Conservation (phyloP, 306 rosid species). For the Begonia masoniana region DNA sequence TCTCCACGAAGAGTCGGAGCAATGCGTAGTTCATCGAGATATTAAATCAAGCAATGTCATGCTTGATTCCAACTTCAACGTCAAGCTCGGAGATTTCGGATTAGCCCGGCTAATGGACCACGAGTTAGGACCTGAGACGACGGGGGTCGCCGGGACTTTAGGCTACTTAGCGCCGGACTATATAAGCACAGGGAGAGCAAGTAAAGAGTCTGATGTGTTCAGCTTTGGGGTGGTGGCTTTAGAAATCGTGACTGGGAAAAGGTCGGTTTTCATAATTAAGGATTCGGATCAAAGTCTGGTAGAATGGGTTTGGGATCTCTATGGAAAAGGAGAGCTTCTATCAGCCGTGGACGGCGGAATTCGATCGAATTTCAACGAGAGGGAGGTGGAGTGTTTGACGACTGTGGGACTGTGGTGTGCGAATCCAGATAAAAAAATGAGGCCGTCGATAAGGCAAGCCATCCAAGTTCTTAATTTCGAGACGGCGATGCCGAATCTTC, state of each 20-base stretch:
- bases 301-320: constrained; percentile 13
- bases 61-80: constrained; percentile 10
- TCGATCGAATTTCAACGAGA: constrained; percentile 3
- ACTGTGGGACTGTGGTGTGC: constrained; percentile 13
- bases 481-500: constrained; percentile 3
- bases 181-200: constrained; percentile 6
- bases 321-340: constrained; percentile 5
- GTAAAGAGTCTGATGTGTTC: constrained; percentile 14
- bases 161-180: constrained; percentile 13
- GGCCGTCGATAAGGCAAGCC: constrained; percentile 13
- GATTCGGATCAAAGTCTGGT: constrained; percentile 1
- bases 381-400: constrained; percentile 4
- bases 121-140: constrained; percentile 9
- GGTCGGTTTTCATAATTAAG: not conserved
- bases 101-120: constrained; percentile 13
- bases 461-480: constrained; percentile 8
- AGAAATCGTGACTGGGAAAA: constrained; percentile 8
- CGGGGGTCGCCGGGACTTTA: constrained; percentile 7
- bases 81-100: constrained; percentile 13
- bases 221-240: constrained; percentile 14
- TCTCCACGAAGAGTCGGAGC: constrained; percentile 16
- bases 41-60: constrained; percentile 14
- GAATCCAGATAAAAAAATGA: constrained; percentile 7
- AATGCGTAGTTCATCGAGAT: constrained; percentile 14
- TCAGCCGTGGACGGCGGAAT: constrained; percentile 2